Evolutionary conservation across 495 filamentous ascomycete species (phyloP).

Genomic region (Penicillium salamii): DNA sequence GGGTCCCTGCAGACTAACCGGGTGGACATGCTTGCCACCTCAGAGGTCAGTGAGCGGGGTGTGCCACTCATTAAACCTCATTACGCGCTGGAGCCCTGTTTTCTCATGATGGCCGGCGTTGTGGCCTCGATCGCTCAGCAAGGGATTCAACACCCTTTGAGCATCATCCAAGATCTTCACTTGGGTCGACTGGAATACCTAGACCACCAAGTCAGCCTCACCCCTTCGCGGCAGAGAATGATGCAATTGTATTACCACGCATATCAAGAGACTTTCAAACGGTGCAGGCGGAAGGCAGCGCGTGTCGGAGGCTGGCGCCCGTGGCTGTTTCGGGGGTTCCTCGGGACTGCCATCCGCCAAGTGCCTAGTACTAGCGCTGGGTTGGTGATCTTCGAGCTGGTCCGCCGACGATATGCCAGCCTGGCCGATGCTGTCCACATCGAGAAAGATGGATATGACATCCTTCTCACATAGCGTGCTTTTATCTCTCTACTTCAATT

Average conservation of each 20-base stretch:
- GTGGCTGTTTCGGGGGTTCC: slow-evolving; percentile 79
- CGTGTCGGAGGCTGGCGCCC: slow-evolving; percentile 60
- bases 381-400: slow-evolving; percentile 84
- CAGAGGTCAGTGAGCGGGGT: slow-evolving; percentile 29
- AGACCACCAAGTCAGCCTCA: slow-evolving; percentile 60
- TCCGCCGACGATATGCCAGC: slow-evolving; percentile 73
- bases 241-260: slow-evolving; percentile 66
- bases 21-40: slow-evolving; percentile 23
- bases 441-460: slow-evolving; percentile 69
- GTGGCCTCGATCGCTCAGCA: slow-evolving; percentile 76
- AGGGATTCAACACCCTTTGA: slow-evolving; percentile 73
- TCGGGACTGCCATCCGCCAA: slow-evolving; percentile 70
- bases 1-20: slow-evolving; percentile 45
- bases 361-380: slow-evolving; percentile 88
- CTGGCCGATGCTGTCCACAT: slow-evolving; percentile 64
- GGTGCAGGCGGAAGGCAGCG: slow-evolving; percentile 61
- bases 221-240: slow-evolving; percentile 47
- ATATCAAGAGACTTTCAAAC: slow-evolving; percentile 71
- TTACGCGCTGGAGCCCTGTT: slow-evolving; percentile 79
- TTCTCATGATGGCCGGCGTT: slow-evolving; percentile 74
- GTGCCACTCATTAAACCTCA: slow-evolving; percentile 70
- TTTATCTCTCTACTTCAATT: background rate
- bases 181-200: slow-evolving; percentile 75
- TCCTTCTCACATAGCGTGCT: slow-evolving; percentile 52
- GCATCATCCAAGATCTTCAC: slow-evolving; percentile 71